Percentiles rank a stretch among this genome's conserved stretches.
Conservation (phyloP, 2,329 filamentous ascomycete species). For the Ceratocystis diversiconidia region DNA sequence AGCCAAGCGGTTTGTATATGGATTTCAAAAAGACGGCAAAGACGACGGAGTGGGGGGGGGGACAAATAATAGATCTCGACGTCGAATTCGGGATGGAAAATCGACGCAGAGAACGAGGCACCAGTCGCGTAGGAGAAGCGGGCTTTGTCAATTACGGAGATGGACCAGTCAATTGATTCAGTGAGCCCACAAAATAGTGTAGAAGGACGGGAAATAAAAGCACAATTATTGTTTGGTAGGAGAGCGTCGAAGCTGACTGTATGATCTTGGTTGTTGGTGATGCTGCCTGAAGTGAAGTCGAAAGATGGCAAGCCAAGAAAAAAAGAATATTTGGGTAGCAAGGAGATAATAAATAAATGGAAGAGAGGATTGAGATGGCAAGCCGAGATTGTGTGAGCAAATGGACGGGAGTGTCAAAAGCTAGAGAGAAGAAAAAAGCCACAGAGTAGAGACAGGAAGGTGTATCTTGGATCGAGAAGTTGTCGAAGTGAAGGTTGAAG, state of each 20-base stretch:
- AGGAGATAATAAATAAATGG: background rate
- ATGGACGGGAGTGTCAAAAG: background rate
- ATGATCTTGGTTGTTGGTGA: background rate
- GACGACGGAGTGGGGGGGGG: background rate
- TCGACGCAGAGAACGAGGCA: constrained; percentile 16
- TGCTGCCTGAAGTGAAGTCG: background rate
- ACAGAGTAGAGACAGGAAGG: background rate
- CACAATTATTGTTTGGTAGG: background rate
- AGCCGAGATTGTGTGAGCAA: background rate
- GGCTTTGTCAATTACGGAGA: background rate
- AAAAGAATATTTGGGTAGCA: background rate
- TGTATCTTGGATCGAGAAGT: background rate
- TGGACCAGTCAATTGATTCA: background rate
- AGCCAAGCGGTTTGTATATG: constrained; percentile 12
- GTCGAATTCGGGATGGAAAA: constrained; percentile 2
- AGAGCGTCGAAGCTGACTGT: background rate
- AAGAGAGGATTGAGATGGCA: background rate
- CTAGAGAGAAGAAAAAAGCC: background rate
- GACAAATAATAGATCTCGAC: constrained; percentile 8
- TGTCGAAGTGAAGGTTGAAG: background rate
- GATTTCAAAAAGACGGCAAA: constrained; percentile 11
- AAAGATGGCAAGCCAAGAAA: background rate
- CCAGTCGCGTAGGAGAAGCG: constrained; percentile 12
- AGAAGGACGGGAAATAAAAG: background rate
- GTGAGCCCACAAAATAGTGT: background rate